Evolutionary conservation across 768 basidiomycete genomes (phyloP), one percentile per base, ranked within the genome.

Genomic region (Suillus cothurnatus): DNA sequence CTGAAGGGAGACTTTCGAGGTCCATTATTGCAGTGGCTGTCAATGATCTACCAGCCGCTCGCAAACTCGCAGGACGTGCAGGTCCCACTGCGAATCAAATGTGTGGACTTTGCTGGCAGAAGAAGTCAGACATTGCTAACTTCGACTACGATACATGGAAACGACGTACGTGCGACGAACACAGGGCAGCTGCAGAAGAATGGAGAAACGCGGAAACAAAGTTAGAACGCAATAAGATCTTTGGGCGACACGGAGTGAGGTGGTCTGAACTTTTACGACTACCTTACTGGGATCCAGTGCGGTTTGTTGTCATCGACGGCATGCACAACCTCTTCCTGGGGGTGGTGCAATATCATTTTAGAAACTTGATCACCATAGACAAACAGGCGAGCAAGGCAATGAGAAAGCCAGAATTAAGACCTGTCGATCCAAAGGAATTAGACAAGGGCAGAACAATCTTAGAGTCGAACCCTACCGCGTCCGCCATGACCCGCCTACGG

Each of bases 301-400:
- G n/a, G 2, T 76, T 71, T 47, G 47, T 71, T 1, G 71, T 77
- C 0, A 69, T 79, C 21, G 79, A 82, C 39, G 64, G 73, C 6
- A 81, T 82, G 79, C 81, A 82, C 50, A 72, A 74, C 32, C 67
- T 81, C 2, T 72, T 75, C 58, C 70, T 81, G 38, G 71, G 72
- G 14, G 41, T 69, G 5, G 26, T 45, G 1, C 66, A 64, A 19
- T 45, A 45, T 26, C 66, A 69, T 34, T 69, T 69, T 3, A 39
- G 59, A 17, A 39, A 69, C 9, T 53, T 69, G 1, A 50, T 69
- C 19, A 5, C 63, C 11, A 64, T 69, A 1, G 62, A 69, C 34
- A 69, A 64, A 26, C 59, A 1, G 61, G 67, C 45, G 66, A 68
- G 21, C 58, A 15, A 17, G 11, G 41, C 50, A 47, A 19, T 55